A percentile compares a stretch with the other conserved stretches of the same genome.
These are phyloP conservation scores for Diaporthe vexans DNA, from an alignment of 2,329 filamentous ascomycete genomes.

Conservation along the genomic window DNA sequence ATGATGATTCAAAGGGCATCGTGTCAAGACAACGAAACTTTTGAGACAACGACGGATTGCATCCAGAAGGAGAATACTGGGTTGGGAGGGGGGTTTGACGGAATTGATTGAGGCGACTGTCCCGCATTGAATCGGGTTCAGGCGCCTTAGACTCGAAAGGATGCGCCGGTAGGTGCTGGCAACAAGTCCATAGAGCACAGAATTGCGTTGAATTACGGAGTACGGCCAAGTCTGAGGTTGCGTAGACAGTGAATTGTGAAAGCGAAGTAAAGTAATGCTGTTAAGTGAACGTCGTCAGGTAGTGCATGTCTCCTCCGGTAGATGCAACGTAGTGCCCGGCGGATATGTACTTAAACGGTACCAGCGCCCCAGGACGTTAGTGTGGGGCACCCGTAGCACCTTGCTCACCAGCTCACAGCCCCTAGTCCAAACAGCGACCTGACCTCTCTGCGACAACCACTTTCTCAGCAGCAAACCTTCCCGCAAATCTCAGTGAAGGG, in stretches of 20 bases:
- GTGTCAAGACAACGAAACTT: not conserved
- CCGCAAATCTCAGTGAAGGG: not conserved
- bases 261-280: not conserved
- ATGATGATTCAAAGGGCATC: not conserved
- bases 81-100: not conserved
- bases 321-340: not conserved
- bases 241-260: not conserved
- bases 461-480: not conserved
- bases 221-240: not conserved
- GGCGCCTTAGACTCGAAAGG: not conserved
- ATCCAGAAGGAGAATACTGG: not conserved
- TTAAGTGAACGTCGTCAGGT: not conserved
- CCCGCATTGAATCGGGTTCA: not conserved
- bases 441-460: not conserved
- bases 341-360: slow-evolving; percentile 3
- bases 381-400: slow-evolving; percentile 21
- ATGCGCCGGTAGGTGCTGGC: too few species aligned
- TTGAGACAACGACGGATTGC: not conserved
- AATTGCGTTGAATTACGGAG: not conserved
- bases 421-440: not conserved
- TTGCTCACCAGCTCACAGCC: slow-evolving; percentile 12
- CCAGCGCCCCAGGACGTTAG: not conserved
- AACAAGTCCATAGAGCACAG: not conserved
- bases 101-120: not conserved
- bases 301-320: not conserved